Evolutionary conservation across 2,329 filamentous ascomycete genomes (phyloP), one percentile per base, ranked within the genome.

Genomic region (Pseudogymnoascus sp.): DNA sequence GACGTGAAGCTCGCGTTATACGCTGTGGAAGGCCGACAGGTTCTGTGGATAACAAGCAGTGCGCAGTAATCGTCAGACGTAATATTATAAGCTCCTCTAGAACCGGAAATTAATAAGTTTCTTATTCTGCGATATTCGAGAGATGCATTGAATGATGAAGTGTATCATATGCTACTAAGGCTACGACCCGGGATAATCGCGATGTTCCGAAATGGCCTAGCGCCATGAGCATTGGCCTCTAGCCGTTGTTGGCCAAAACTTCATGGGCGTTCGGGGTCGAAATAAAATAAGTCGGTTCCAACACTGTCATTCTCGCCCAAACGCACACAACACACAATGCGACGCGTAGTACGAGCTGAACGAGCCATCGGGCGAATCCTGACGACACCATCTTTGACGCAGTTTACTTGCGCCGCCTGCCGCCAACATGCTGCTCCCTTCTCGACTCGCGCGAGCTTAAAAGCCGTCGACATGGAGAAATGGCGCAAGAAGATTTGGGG

Each of bases 401-500:
- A 56, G 28, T 56, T 56, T 33, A 64, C 70, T 42, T 73, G 70
- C 65, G 61, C 63, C 3, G 64, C 64, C 47, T 73, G 71, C 67
- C 69, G 65, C 59, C 64, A 68, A 33, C 68, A 67, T 56, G 61
- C 66, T 16, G 63, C 68, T 53, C 63, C 70, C 31, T 73, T 73
- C 60, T 73, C 72, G 6, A 73, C 70, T 25, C 67, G 65, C 66
- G 25, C 40, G 56, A 68, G 23, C 63, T 63, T 62, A 67, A 66
- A 63, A 40, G 66, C 33, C 59, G 35, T 62, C 61, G 70, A 79
- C 63, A 77, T 76, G 59, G 78, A 81, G 64, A 76, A 75, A 64
- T 68, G 81, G 60, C 77, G 79, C 62, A 72, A 73, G 65, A 78
- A 75, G 68, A 70, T 82, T 65, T 82, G 79, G 79, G 78, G 79